Base-by-base conservation (phyloP, 2,329 filamentous ascomycete species). In the Rhynchosporium secalis region DNA sequence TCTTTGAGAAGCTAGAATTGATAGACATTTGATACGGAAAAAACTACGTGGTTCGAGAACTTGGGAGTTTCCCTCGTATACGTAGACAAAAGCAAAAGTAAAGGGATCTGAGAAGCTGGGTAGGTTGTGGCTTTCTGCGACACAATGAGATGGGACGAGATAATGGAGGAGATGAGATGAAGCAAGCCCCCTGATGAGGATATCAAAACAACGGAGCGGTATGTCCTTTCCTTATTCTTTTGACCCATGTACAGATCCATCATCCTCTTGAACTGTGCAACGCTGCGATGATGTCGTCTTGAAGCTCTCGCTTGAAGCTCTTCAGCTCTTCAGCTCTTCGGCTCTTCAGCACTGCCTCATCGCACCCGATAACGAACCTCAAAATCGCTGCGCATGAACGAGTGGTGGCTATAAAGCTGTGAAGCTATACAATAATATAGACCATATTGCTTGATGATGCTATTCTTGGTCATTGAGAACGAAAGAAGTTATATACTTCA, bases 161-260 rank as follows among this genome's bases (percentile, higher is more conserved):
- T 12, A 41, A 8, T 43, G 51, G 29, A 15, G 15, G 5, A 9
- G 36, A 56, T 13, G 38, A 55, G 36, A 13, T 40, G 51, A 26
- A 38, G 52, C 12, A 31, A 26, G 12, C 15, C 43, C 31, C 38
- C 40, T 45, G 52, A 56, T 12, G 40, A 33, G 26, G 4, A 15
- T 26, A 45, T 29, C 20, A 56, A 28, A 45, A 45, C 38, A 33
- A 45, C 45, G 45, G 52, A 56, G 52, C 20, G 52, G 52, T 56
- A 56, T 31, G 10, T 6, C n/a, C 15, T 43, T 26, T 43, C 12
- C 41, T 56, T 56, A 56, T 56, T 33, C 38, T 12, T 56, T 56
- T 45, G 13, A 29, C 43, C 40, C 38, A 29, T 56, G 28, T 45
- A 43, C 38, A 45, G 26, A 43, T 56, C 52, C 28, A 20, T 26